A percentile compares a stretch with the other conserved stretches of the same genome.
These are phyloP conservation scores for Yarrowia porcina DNA, from an alignment of 805 yeast genomes.

Conservation along the genomic window DNA sequence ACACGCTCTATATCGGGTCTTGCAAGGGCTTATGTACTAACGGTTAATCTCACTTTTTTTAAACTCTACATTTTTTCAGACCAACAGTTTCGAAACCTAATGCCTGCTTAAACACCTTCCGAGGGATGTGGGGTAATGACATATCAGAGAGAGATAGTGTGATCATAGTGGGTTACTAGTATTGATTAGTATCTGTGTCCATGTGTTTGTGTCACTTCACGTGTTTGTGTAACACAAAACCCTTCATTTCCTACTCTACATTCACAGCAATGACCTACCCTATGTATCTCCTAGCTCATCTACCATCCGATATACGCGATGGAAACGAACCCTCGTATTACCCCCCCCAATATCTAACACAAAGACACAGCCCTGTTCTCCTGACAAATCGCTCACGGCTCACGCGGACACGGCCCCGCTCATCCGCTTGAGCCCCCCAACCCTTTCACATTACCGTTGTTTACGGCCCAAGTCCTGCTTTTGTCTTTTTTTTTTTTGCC, in stretches of 20 bases:
- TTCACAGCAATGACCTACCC: too few relatives aligned
- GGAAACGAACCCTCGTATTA: neutral
- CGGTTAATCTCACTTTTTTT: neutral
- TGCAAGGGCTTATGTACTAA: conserved; percentile 8
- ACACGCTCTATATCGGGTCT: too few relatives aligned
- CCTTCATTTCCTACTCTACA: too few relatives aligned
- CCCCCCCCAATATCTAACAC: neutral
- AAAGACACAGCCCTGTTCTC: neutral
- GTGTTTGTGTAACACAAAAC: too few relatives aligned
- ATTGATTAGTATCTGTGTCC: too few relatives aligned
- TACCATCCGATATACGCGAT: neutral
- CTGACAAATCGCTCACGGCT: neutral
- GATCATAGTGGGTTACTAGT: too few relatives aligned
- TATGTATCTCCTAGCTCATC: too few relatives aligned
- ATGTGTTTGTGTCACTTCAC: too few relatives aligned
- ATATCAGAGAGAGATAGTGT: neutral
- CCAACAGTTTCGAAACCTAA: conserved; percentile 11
- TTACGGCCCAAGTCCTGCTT: neutral
- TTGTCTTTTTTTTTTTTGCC: conserved; percentile 13
- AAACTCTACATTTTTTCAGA: neutral
- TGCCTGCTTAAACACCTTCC: neutral
- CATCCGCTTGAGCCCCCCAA: neutral
- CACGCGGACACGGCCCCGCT: neutral
- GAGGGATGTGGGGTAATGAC: conserved; percentile 22
- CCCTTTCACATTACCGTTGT: neutral